Evolutionary conservation across 768 basidiomycete genomes (phyloP), one percentile per base, ranked within the genome.

Genomic region (Dendrothele bispora): DNA sequence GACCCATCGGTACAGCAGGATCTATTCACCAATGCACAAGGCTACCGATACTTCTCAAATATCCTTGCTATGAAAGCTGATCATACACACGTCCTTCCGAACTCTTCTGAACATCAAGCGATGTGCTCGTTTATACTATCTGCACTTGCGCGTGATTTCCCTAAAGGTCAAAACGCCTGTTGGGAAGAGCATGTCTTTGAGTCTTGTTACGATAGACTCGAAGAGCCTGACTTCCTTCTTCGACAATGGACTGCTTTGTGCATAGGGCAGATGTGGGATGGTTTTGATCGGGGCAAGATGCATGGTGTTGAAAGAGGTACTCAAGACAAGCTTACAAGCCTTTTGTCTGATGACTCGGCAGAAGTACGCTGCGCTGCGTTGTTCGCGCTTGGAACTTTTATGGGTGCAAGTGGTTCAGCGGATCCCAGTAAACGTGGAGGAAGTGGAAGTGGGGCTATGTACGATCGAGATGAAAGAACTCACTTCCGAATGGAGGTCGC

Each of bases 51-150:
- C 61, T 95, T 95, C 55, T 84, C 89, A 20, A 79, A 82, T 24
- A 83, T 93, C 25, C 75, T 95, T 6, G 80, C 80, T 6, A 73
- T 82, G 22, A 76, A 43, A 28, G 27, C 42, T 18, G 84, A 89
- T 30, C 88, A 89, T 46, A 65, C 72, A 27, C 60, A 71, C 32
- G 62, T 79, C 34, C 81, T 98, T n/a, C 94, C 95, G 0, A 97
- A 99, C 65, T 83, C 85, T 42, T 88, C 89, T 4, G 97, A 98
- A 62, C 94, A 98, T 66, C 90, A 91, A 55, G 94, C 97, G 1
- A 98, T 98, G 95, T 98, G 95, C 62, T 90, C 93, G 1, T 98
- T 98, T 70, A 94, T 98, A 56, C 83, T 98, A 22, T 80, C 88
- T 20, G 84, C 93, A 12, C 84, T 97, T 41, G 85, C 88, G 32